These are phyloP conservation scores for Candida anglica DNA, from an alignment of 805 yeast genomes.

Conservation along the genomic window DNA sequence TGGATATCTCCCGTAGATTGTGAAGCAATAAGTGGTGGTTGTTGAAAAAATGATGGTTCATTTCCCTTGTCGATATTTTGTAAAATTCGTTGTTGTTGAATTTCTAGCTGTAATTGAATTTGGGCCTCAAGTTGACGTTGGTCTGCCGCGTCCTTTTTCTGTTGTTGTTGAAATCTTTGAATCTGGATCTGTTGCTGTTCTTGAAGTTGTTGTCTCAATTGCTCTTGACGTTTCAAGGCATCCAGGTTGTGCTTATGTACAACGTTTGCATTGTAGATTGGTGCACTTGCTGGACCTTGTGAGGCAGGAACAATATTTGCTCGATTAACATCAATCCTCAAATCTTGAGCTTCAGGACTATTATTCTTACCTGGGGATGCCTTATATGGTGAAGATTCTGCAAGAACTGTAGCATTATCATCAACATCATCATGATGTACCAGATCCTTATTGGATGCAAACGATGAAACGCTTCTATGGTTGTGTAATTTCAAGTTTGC, in stretches of 20 bases:
- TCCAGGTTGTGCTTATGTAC: slow-evolving; percentile 13
- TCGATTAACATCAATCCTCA: slow-evolving; percentile 14
- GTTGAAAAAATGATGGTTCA: neutral
- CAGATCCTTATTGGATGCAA: neutral
- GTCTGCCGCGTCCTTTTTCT: neutral
- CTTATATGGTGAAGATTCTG: slow-evolving; percentile 35
- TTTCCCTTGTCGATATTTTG: neutral
- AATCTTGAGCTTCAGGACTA: slow-evolving; percentile 9
- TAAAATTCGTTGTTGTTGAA: no score
- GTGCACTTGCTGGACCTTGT: slow-evolving; percentile 32
- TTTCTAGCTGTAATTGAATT: neutral
- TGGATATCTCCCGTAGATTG: slow-evolving; percentile 5
- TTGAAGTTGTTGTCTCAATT: slow-evolving; percentile 1
- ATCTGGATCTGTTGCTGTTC: slow-evolving; percentile 6
- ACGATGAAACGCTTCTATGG: neutral
- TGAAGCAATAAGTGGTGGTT: slow-evolving; percentile 1
- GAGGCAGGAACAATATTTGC: slow-evolving; percentile 8
- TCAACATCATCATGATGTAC: slow-evolving; percentile 17
- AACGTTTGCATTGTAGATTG: slow-evolving; percentile 27
- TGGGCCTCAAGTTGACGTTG: neutral
- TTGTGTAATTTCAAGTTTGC: neutral
- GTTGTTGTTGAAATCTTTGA: no score
- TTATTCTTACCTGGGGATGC: slow-evolving; percentile 15
- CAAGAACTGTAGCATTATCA: slow-evolving; percentile 39
- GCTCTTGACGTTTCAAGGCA: slow-evolving; percentile 10